Evolutionary conservation across 2,329 filamentous ascomycete species (phyloP).

Genomic region (Curvularia sp.): DNA sequence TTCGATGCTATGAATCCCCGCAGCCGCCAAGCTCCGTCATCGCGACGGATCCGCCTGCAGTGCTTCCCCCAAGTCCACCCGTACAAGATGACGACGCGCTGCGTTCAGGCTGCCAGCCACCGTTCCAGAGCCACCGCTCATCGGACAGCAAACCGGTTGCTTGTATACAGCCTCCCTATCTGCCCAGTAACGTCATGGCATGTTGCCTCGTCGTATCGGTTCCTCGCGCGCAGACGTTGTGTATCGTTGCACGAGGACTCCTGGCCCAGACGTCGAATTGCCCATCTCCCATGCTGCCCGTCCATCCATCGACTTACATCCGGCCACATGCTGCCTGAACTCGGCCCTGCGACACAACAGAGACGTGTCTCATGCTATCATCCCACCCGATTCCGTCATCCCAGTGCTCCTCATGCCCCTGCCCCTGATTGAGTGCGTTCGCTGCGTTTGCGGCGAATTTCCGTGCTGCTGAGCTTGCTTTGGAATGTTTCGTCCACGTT

Average conservation of each 20-base stretch:
- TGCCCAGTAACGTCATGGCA: slow-evolving; percentile 31
- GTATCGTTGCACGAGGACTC: slow-evolving; percentile 36
- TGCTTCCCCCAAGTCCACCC: neutral
- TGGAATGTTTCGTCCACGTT: slow-evolving; percentile 68
- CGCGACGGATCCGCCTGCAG: slow-evolving; percentile 11
- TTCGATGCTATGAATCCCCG: slow-evolving; percentile 10
- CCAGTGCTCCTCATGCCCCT: slow-evolving; percentile 18
- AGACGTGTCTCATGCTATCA: slow-evolving; percentile 14
- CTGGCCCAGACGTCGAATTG: slow-evolving; percentile 26
- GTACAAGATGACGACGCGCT: slow-evolving; percentile 14
- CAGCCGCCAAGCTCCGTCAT: slow-evolving; percentile 3
- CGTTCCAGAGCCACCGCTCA: slow-evolving; percentile 12
- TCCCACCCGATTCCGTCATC: neutral
- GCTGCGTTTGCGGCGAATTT: slow-evolving; percentile 64
- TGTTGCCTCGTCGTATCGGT: slow-evolving; percentile 33
- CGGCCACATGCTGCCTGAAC: slow-evolving; percentile 21
- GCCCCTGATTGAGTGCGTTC: slow-evolving; percentile 35
- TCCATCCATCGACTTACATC: slow-evolving; percentile 13
- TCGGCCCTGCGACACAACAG: slow-evolving; percentile 11
- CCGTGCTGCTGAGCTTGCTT: slow-evolving; percentile 89
- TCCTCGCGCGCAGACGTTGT: slow-evolving; percentile 26
- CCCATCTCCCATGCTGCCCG: slow-evolving; percentile 16
- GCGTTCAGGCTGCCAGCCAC: slow-evolving; percentile 13
- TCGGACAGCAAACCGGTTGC: slow-evolving; percentile 23
- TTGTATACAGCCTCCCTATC: slow-evolving; percentile 21